These are phyloP conservation scores for Artemisia argyi DNA, from an alignment of 129 eudicot species.

Conservation along the genomic window DNA sequence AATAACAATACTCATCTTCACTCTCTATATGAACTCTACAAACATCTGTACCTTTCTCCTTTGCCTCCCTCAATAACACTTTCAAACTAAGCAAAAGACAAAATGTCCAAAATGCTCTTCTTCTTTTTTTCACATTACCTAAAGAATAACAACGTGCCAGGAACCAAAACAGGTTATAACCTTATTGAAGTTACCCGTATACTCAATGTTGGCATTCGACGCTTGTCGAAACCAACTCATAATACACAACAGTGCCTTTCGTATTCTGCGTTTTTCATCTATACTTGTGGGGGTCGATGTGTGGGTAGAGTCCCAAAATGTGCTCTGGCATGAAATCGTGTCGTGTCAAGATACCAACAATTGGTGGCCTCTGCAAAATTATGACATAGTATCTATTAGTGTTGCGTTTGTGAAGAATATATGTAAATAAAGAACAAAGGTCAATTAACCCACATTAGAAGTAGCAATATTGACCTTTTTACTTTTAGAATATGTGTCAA, in stretches of 20 bases:
- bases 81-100: conserved; percentile 16
- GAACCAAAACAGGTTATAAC: conserved; percentile 7
- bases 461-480: not conserved
- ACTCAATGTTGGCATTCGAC: not conserved
- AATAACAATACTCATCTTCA: conserved; percentile 18
- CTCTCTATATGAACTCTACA: not conserved
- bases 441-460: too few species aligned
- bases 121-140: conserved; percentile 19
- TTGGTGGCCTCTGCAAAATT: conserved; percentile 76
- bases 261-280: conserved; percentile 11
- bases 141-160: conserved; percentile 25
- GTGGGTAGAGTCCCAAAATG: conserved; percentile 89
- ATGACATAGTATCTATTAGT: not conserved
- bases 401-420: not conserved
- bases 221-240: conserved; percentile 13
- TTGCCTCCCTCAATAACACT: conserved; percentile 31
- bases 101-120: conserved; percentile 4
- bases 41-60: conserved; percentile 27
- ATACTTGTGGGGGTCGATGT: conserved; percentile 49
- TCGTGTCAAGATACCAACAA: conserved; percentile 89
- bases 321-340: conserved; percentile 98
- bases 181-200: conserved; percentile 9
- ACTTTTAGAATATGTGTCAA: not conserved
- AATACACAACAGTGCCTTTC: conserved; percentile 16
- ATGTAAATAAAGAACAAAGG: not conserved